Evolutionary conservation across 75 land plant species (phyloP), one percentile per base, ranked within the genome.

Genomic region (Picea sitchensis): DNA sequence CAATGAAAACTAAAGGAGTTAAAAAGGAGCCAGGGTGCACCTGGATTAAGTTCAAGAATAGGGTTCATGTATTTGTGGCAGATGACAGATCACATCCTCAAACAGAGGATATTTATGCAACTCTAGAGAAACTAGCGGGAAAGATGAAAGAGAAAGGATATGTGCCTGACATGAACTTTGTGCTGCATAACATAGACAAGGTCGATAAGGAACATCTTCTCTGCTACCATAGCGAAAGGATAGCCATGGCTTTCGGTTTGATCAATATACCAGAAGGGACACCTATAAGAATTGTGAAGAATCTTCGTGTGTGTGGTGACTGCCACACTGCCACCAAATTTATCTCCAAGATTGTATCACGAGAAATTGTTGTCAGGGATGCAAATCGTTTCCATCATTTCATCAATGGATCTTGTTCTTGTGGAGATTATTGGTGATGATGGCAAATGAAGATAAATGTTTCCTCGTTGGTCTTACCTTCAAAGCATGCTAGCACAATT

Each of bases 291-390:
- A 62, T 62, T 5, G 20, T 62, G 21, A 62, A 20, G 64, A 62
- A 62, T 23, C 64, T 62, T 12, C 64, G 64, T 62, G 64, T 62
- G 64, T 62, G 64, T 62, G 64, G 64, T 62, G 64, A 62, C 23
- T 18, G 64, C 64, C 23, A 21, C 64, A 21, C 64, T 20, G 64
- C 64, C 64, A 62, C 23, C 23, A 62, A 62, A 62, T 9, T 62
- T 23, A 62, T 62, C 23, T 62, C 23, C 23, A 62, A 62, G 23
- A 62, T 62, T 62, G 64, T 62, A 20, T 18, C 20, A 18, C 20
- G 64, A 20, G 23, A 62, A 21, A 62, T 62, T 8, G 9, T 62
- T 20, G 21, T 62, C 23, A 62, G 23, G 64, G 64, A 62, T 62
- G 8, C 64, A 18, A 62, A 62, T 23, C 64, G 64, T 18, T 62